Percentiles rank a stretch among this genome's conserved stretches.
Conservation (phyloP, 2,329 filamentous ascomycete species). For the Zasmidium angulare region DNA sequence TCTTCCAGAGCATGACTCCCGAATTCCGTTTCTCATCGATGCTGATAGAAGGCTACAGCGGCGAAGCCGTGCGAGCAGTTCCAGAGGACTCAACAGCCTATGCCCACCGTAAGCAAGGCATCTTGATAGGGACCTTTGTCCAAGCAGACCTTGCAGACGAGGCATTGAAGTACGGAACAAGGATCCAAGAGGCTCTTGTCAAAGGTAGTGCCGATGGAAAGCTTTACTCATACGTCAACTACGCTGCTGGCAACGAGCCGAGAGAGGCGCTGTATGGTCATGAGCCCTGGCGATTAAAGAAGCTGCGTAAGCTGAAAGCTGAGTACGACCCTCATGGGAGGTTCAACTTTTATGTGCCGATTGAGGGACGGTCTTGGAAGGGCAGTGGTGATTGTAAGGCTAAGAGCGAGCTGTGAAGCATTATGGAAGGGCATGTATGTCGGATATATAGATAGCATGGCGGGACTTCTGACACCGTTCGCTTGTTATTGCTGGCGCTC, state of each 20-base stretch:
- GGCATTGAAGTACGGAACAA: slow-evolving; percentile 6
- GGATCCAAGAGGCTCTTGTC: slow-evolving; percentile 2
- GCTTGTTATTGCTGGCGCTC: background rate
- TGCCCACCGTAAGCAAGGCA: background rate
- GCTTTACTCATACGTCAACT: slow-evolving; percentile 41
- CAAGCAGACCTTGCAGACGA: background rate
- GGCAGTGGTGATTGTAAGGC: background rate
- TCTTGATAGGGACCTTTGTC: slow-evolving; percentile 1
- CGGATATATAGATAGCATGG: too few species aligned
- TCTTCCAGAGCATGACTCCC: slow-evolving; percentile 1
- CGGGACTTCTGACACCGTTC: too few species aligned
- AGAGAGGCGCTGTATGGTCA: slow-evolving; percentile 48
- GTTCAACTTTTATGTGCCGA: background rate
- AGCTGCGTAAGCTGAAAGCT: slow-evolving; percentile 47
- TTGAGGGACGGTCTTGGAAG: background rate
- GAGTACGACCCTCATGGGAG: slow-evolving; percentile 47
- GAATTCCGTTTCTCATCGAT: slow-evolving; percentile 1
- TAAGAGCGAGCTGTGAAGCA: background rate
- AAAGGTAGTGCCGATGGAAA: background rate
- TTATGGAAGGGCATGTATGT: background rate
- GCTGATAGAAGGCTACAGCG: slow-evolving; percentile 8
- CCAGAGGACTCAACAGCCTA: background rate
- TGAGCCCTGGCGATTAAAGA: slow-evolving; percentile 51
- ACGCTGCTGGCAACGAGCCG: slow-evolving; percentile 46
- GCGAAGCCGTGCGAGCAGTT: background rate